Conservation (phyloP, 768 basidiomycete genomes). For the Pholiota microspora region DNA sequence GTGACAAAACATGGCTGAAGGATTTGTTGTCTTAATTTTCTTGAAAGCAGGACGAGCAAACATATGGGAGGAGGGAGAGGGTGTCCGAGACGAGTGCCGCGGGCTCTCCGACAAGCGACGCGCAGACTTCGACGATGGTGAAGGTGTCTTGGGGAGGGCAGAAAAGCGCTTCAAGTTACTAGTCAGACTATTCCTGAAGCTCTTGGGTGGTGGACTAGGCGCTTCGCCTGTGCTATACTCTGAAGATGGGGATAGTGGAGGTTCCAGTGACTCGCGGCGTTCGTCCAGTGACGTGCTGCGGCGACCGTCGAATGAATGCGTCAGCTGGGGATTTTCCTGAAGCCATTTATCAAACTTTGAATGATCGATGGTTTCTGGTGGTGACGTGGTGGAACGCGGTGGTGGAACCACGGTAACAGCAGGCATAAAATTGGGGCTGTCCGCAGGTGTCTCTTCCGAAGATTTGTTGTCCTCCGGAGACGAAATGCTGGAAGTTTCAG, state of each 20-base stretch:
- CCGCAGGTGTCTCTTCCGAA: conserved; percentile 1
- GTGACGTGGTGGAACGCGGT: conserved; percentile 23
- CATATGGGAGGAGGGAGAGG: conserved; percentile 31
- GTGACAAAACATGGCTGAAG: conserved; percentile 67
- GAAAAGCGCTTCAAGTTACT: conserved; percentile 48
- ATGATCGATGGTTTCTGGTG: conserved; percentile 20
- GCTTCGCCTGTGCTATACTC: conserved; percentile 19
- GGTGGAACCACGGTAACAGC: conserved; percentile 38
- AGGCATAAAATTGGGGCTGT: conserved; percentile 23
- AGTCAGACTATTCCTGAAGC: conserved; percentile 45
- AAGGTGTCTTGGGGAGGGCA: conserved; percentile 68
- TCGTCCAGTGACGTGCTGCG: conserved; percentile 21
- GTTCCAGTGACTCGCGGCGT: conserved; percentile 13
- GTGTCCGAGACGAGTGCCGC: conserved; percentile 34
- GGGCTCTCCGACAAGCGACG: conserved; percentile 32
- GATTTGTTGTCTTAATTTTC: conserved; percentile 34
- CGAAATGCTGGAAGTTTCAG: conserved; percentile 3
- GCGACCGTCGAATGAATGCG: conserved; percentile 16
- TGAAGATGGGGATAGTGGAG: conserved; percentile 19
- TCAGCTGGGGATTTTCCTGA: conserved; percentile 18
- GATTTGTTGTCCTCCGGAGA: conserved; percentile 10
- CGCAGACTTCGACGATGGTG: conserved; percentile 43
- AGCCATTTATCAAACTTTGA: conserved; percentile 29
- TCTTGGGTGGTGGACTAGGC: conserved; percentile 51
- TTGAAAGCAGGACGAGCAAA: conserved; percentile 20